phyloP scores from a whole-genome alignment of 2,329 filamentous ascomycete species.

The Cadophora sp. region DNA sequence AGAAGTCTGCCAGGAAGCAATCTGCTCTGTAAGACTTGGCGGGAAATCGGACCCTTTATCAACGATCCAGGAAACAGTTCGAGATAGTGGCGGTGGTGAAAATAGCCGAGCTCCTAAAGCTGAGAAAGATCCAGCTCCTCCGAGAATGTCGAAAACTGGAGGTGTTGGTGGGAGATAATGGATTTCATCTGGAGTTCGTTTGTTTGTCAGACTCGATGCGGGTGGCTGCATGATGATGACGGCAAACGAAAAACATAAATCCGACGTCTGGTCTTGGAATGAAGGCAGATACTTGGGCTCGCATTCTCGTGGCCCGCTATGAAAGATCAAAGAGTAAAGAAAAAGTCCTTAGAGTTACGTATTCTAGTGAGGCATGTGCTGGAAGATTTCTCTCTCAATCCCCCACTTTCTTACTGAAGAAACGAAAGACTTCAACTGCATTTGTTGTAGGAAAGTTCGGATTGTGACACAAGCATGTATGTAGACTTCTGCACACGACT shows the following conservation, averaged over 20 bases:
- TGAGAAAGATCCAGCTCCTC: constrained; percentile 86
- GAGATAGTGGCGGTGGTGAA: constrained; percentile 70
- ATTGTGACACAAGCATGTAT: too few species aligned
- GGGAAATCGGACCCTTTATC: constrained; percentile 92
- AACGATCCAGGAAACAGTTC: constrained; percentile 85
- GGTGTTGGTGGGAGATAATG: constrained; percentile 77
- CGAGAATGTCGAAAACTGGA: constrained; percentile 77
- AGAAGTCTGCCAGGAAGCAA: constrained; percentile 79
- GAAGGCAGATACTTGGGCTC: not conserved
- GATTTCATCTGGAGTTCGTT: constrained; percentile 76
- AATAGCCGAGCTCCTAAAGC: constrained; percentile 89
- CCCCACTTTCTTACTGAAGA: constrained; percentile 1
- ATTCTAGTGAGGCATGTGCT: not conserved
- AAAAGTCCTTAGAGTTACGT: not conserved
- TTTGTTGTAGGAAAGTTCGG: too few species aligned
- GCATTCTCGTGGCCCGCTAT: too few species aligned
- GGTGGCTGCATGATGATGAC: constrained; percentile 10
- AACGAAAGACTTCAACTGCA: not conserved
- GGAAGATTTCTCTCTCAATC: not conserved
- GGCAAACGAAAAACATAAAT: not conserved
- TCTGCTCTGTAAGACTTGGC: constrained; percentile 61
- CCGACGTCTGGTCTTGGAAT: not conserved
- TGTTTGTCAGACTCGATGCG: constrained; percentile 24
- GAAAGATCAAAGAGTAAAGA: not conserved
- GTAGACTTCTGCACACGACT: not conserved